Conservation (phyloP, 768 basidiomycete species). For the Xerocomus potaroensis region DNA sequence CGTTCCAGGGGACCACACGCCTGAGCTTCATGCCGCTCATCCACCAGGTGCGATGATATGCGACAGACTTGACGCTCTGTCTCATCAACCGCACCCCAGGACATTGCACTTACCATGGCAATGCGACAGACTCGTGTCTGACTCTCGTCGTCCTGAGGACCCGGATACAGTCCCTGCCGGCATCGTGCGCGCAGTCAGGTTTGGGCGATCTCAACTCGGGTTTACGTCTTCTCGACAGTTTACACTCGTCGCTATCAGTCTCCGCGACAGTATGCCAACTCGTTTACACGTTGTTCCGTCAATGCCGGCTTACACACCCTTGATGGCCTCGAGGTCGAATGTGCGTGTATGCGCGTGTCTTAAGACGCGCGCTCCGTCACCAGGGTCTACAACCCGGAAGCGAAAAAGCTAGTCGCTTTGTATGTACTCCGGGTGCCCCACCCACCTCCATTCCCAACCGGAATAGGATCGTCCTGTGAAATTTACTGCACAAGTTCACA, state of each 20-base stretch:
- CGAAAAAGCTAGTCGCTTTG: neutral
- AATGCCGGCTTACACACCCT: no score
- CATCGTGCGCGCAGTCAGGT: no score
- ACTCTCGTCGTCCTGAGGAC: no score
- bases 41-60: no score
- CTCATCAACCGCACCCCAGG: no score
- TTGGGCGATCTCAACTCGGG: no score
- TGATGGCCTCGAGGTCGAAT: conserved; percentile 11
- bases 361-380: neutral
- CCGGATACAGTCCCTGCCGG: neutral
- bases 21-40: neutral
- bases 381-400: neutral
- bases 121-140: neutral
- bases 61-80: no score
- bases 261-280: no score
- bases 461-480: neutral
- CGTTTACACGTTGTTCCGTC: no score
- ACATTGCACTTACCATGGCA: neutral
- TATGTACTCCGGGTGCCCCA: neutral
- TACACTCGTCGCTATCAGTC: no score
- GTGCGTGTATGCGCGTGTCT: neutral
- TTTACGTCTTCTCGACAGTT: neutral
- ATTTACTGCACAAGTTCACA: conserved; percentile 3
- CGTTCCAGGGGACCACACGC: conserved; percentile 22
- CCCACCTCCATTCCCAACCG: neutral